phyloP scores from a whole-genome alignment of 2,329 filamentous ascomycete genomes.

The Exophiala viscosa region DNA sequence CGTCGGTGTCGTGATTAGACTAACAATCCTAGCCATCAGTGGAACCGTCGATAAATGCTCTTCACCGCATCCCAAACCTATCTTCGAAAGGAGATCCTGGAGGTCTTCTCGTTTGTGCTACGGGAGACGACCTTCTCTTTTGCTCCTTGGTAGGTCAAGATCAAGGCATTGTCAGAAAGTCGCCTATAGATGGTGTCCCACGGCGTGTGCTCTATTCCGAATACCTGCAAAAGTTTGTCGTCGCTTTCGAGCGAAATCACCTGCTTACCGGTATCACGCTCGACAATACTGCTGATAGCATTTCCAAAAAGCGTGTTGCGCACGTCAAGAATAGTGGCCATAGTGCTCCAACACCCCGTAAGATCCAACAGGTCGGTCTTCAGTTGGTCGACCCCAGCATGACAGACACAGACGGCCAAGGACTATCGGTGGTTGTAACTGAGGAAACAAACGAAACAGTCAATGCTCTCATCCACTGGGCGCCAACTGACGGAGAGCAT shows the following conservation, averaged over 20 bases:
- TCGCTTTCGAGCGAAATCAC: constrained; percentile 40
- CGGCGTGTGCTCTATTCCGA: constrained; percentile 45
- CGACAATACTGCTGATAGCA: background rate
- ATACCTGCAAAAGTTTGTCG: constrained; percentile 46
- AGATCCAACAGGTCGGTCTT: constrained; percentile 13
- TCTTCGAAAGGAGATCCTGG: constrained; percentile 31
- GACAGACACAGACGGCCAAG: background rate
- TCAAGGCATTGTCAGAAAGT: constrained; percentile 40
- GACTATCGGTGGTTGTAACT: constrained; percentile 12
- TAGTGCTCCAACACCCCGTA: constrained; percentile 3
- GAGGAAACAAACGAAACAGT: constrained; percentile 22
- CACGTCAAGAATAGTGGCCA: background rate
- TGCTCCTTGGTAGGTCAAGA: constrained; percentile 40
- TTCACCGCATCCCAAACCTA: constrained; percentile 34
- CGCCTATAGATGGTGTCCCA: constrained; percentile 40
- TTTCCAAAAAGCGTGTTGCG: background rate
- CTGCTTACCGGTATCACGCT: background rate
- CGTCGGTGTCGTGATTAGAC: background rate
- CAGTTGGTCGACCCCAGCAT: constrained; percentile 9
- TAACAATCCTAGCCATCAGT: constrained; percentile 14
- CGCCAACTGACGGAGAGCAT: constrained; percentile 18
- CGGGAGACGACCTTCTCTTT: constrained; percentile 46
- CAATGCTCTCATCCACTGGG: constrained; percentile 24
- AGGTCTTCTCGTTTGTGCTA: constrained; percentile 47
- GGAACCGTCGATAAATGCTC: constrained; percentile 31